Evolutionary conservation across 1,284 basidiomycete species (phyloP).

Genomic region (Ceratobasidium sp.): DNA sequence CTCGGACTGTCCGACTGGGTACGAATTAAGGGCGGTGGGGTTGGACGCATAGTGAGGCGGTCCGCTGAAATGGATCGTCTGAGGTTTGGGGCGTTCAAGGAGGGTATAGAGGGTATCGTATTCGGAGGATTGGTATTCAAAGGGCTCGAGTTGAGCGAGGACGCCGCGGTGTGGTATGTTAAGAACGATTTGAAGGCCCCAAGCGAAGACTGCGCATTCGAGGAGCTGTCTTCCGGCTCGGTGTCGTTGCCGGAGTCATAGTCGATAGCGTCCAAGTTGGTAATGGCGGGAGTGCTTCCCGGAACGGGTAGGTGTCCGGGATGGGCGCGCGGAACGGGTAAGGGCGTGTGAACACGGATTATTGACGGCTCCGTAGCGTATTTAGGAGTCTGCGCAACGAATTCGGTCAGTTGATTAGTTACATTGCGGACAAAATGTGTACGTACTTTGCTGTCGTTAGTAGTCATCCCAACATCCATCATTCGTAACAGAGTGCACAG

Average conservation of each 20-base stretch:
- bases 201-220: neutral
- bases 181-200: conserved; percentile 20
- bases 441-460: no score
- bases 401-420: no score
- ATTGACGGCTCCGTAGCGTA: no score
- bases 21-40: conserved; percentile 32
- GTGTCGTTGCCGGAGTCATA: conserved; percentile 1
- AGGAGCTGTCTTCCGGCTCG: conserved; percentile 29
- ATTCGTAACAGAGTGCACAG: no score
- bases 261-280: neutral
- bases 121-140: neutral
- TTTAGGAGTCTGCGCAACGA: no score
- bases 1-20: conserved; percentile 23
- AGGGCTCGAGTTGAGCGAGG: conserved; percentile 16
- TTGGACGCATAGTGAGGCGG: conserved; percentile 34
- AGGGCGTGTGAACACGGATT: no score
- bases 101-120: neutral
- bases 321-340: no score
- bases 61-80: conserved; percentile 42
- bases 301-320: neutral
- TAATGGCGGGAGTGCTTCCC: neutral
- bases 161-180: conserved; percentile 24
- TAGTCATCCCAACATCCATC: no score
- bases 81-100: neutral
- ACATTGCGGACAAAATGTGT: no score